Percentiles rank a stretch among this genome's conserved stretches.
Evolutionary conservation across 176 grass and related monocot species (phyloP).

Genomic region (Carex pumila): DNA sequence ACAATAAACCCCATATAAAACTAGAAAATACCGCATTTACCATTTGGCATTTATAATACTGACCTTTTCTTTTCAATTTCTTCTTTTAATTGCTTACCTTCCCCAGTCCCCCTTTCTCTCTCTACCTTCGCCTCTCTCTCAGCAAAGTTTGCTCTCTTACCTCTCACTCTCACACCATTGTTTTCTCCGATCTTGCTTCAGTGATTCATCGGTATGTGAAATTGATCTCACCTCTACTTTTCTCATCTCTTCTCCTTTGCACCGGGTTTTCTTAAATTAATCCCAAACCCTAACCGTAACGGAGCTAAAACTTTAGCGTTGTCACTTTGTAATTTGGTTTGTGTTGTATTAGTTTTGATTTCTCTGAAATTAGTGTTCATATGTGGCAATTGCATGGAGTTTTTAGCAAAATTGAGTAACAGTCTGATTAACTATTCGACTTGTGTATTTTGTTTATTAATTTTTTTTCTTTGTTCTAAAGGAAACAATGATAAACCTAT

Average conservation of each 20-base stretch:
- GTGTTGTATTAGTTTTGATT: not conserved
- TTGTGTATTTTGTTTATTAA: not conserved
- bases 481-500: conserved; percentile 77
- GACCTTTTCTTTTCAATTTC: not conserved
- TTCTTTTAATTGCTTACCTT: not conserved
- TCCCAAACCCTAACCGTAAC: not conserved
- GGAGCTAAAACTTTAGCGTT: not conserved
- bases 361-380: not conserved
- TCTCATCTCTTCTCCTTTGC: not conserved
- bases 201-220: not conserved
- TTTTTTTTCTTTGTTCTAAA: not conserved
- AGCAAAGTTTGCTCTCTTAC: not conserved
- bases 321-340: not conserved
- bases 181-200: not conserved
- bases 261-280: not conserved
- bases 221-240: not conserved
- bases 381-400: not conserved
- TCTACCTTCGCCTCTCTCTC: not conserved
- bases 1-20: not conserved
- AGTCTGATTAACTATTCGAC: not conserved
- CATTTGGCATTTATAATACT: not conserved
- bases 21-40: not conserved
- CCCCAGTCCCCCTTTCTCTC: not conserved
- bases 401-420: not conserved
- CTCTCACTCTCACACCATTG: not conserved